A percentile compares a stretch with the other conserved stretches of the same genome.
These are phyloP conservation scores for Euphrasia confusa DNA, from an alignment of 257 asterid genomes.

Conservation along the genomic window DNA sequence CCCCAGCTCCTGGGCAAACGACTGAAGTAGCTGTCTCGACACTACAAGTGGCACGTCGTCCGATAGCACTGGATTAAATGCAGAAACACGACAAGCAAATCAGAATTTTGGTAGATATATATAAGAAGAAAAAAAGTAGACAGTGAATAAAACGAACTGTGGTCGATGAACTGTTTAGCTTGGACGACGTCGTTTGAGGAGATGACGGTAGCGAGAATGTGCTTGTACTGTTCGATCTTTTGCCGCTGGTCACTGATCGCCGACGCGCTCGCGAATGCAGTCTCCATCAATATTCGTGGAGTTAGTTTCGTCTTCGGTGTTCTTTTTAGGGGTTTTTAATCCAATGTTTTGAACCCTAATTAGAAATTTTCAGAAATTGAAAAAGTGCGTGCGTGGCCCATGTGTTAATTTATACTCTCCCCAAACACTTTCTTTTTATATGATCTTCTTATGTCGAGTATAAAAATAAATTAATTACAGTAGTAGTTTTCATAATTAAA, in stretches of 20 bases:
- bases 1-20: constrained; percentile 87
- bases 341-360: not conserved
- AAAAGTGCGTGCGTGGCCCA: too few relatives aligned
- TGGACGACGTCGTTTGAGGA: constrained; percentile 65
- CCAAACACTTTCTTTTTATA: too few relatives aligned
- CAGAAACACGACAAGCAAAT: not conserved
- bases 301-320: not conserved
- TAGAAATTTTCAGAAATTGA: not conserved
- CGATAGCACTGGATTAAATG: constrained; percentile 52
- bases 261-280: constrained; percentile 85
- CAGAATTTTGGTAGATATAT: not conserved
- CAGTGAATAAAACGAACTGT: constrained; percentile 40
- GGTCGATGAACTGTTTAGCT: constrained; percentile 78
- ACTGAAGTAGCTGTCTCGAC: constrained; percentile 90
- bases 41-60: constrained; percentile 94
- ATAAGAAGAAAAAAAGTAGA: not conserved
- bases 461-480: too few relatives aligned
- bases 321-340: not conserved
- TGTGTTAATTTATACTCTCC: too few relatives aligned
- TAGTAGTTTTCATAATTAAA: too few relatives aligned
- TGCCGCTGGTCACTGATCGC: constrained; percentile 92
- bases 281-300: constrained; percentile 47
- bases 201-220: constrained; percentile 73
- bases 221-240: constrained; percentile 91
- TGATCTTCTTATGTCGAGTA: too few relatives aligned